Conservation (phyloP, 2,329 filamentous ascomycete species). For the Aureobasidium melanogenum region DNA sequence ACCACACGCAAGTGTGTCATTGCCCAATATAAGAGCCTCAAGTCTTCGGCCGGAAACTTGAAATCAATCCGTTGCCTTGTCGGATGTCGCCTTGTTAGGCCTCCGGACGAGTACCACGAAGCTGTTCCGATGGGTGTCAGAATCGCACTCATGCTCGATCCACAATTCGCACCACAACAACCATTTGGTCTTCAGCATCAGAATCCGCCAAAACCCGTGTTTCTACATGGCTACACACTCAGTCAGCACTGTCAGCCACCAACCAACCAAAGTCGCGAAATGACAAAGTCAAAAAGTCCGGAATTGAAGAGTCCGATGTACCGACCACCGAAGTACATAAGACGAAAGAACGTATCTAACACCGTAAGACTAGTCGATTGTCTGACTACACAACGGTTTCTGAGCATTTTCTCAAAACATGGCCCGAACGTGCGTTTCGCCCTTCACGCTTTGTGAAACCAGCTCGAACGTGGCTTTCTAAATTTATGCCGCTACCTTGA, state of each 20-base stretch:
- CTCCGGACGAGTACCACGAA: neutral
- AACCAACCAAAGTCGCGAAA: neutral
- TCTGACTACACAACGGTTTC: neutral
- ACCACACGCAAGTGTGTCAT: neutral
- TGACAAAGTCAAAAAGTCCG: neutral
- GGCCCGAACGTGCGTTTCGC: neutral
- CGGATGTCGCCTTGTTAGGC: neutral
- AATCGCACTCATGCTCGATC: neutral
- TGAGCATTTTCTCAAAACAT: neutral
- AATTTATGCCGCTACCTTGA: neutral
- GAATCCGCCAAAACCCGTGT: neutral
- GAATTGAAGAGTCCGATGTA: neutral
- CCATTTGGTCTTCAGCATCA: neutral
- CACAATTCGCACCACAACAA: neutral
- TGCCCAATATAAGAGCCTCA: neutral
- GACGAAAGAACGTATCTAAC: neutral
- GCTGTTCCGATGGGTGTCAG: neutral
- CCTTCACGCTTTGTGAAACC: neutral
- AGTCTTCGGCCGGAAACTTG: no score
- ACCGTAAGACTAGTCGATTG: neutral
- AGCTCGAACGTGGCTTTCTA: neutral
- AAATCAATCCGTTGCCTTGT: neutral
- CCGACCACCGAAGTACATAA: neutral
- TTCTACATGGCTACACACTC: neutral
- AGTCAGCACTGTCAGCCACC: neutral